A percentile compares a stretch with the other conserved stretches of the same genome.
Evolutionary conservation across 2,329 filamentous ascomycete species (phyloP).

Genomic region (Fusarium oxysporum): DNA sequence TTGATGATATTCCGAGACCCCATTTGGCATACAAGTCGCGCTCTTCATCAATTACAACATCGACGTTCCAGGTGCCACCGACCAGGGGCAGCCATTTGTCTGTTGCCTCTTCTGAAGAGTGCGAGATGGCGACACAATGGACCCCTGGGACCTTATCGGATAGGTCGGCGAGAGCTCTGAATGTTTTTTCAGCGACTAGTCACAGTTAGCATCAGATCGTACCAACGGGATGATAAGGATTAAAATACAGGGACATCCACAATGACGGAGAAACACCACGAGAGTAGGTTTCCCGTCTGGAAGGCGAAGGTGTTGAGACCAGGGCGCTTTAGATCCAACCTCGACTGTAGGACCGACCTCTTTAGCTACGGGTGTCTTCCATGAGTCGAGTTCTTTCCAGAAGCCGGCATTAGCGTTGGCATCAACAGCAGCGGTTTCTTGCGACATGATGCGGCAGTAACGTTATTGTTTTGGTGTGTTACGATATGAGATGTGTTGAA

Average conservation of each 20-base stretch:
- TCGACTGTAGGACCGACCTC: conserved; percentile 61
- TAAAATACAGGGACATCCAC: conserved; percentile 75
- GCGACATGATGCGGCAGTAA: conserved; percentile 24
- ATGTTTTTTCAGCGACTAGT: conserved; percentile 76
- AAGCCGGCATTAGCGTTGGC: conserved; percentile 36
- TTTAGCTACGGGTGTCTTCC: conserved; percentile 55
- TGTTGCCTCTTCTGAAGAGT: conserved; percentile 65
- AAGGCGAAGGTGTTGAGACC: conserved; percentile 63
- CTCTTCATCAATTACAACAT: conserved; percentile 70
- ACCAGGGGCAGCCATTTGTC: conserved; percentile 68
- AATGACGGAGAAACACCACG: conserved; percentile 77
- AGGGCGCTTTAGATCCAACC: conserved; percentile 67
- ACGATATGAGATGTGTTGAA: neutral
- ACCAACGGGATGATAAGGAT: neutral
- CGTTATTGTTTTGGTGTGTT: neutral
- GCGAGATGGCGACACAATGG: conserved; percentile 72
- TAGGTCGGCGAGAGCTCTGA: conserved; percentile 64
- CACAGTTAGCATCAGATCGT: neutral
- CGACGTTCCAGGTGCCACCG: conserved; percentile 67
- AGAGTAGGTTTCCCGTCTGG: conserved; percentile 67
- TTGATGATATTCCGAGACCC: conserved; percentile 71
- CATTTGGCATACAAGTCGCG: conserved; percentile 72
- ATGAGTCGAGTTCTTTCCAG: conserved; percentile 55
- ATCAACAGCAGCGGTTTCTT: conserved; percentile 7
- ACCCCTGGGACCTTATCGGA: conserved; percentile 62